Evolutionary conservation across 2,329 filamentous ascomycete species (phyloP), one percentile per base, ranked within the genome.

Genomic region (Aspergillus flavus): DNA sequence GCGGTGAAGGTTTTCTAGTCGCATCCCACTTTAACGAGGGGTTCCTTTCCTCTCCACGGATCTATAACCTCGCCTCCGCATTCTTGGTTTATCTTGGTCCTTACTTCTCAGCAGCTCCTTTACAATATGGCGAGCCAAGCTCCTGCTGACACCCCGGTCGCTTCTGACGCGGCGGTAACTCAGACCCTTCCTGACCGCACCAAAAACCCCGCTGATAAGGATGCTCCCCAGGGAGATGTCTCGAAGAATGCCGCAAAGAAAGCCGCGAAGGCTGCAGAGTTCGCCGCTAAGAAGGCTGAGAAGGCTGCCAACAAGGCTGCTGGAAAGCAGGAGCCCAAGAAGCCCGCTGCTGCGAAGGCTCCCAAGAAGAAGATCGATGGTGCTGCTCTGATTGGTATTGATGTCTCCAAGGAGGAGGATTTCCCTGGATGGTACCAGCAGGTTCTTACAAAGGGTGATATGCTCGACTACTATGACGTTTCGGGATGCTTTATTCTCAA

Each of bases 391-490:
- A 96, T 95, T 72, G 94, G 94, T 68, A 97, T 97, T 73, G 95
- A 94, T 67, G 88, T 91, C 64, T 85, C 86, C 67, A 98, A 97
- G 81, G 84, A 90, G 56, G 90, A 91, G 55, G 93, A 98, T 81
- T 95, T 99, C 77, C 86, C 92, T 57, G 89, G 89, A 80, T 99
- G 95, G 95, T 99, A 99, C 81, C 93, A 97, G 81, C 94, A 99
- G 81, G 92, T 98, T 65, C 91, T 99, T 62, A 89, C 94, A 75
- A 99, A 99, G 86, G 92, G 93, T 72, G 93, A 97, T 78, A 92
- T 99, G 91, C 90, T 98, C 73, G 94, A 97, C 75, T 99, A 97
- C 86, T 98, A 97, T 75, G 91, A 97, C 81, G 94, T 98, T 66
- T 92, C 94, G n/a, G 92, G 94, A 56, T 97, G 96, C 83, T 98